A percentile compares a stretch with the other conserved stretches of the same genome.
These are phyloP conservation scores for Cryphonectria parasitica DNA, from an alignment of 2,329 filamentous ascomycete genomes.

Conservation along the genomic window DNA sequence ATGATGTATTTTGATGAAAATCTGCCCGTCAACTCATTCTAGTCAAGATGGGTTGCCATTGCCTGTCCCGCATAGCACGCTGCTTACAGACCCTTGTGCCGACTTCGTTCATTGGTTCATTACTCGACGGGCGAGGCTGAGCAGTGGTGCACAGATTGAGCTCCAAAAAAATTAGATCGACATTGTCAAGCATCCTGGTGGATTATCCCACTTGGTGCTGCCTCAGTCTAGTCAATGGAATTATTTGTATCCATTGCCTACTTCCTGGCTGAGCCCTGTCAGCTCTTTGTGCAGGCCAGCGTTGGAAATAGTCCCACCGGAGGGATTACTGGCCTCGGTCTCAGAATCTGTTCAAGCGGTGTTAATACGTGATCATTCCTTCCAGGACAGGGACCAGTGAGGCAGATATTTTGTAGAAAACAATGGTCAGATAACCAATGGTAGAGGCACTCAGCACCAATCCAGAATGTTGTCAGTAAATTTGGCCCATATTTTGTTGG, in stretches of 20 bases:
- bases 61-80: constrained; percentile 3
- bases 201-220: neutral
- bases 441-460: neutral
- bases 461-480: neutral
- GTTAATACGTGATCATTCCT: neutral
- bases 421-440: neutral
- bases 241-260: neutral
- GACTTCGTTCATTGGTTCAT: neutral
- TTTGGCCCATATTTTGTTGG: neutral
- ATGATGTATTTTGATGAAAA: neutral
- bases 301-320: neutral
- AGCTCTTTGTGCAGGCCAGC: neutral
- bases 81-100: neutral
- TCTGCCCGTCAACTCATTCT: neutral
- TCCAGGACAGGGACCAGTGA: neutral
- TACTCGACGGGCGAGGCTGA: neutral
- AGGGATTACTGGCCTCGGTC: neutral
- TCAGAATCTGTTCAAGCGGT: neutral
- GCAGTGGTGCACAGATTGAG: neutral
- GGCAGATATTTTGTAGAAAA: neutral
- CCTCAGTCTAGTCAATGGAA: neutral
- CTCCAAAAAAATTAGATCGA: neutral
- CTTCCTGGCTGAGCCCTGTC: neutral
- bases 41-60: neutral
- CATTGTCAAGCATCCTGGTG: neutral